A percentile compares a stretch with the other conserved stretches of the same genome.
Conservation (phyloP, 176 grass and related monocot genomes). For the Areca catechu region DNA sequence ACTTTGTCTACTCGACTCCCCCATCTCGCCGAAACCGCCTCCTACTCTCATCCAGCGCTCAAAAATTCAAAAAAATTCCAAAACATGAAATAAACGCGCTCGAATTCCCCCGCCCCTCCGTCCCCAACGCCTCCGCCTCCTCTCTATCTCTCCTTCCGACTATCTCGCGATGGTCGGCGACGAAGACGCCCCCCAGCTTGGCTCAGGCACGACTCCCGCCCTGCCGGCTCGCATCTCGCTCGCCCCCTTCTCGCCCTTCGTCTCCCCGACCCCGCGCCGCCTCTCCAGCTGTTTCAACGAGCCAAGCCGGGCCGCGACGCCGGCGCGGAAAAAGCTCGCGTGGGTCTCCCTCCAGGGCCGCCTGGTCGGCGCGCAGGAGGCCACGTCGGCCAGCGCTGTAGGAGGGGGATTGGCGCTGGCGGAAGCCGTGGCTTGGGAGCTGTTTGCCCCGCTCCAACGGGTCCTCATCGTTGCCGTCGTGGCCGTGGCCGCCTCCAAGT, state of each 20-base stretch:
- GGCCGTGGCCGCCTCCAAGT: slow-evolving; percentile 52
- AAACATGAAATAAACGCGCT: slow-evolving; percentile 9
- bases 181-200: not conserved
- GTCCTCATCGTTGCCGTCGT: slow-evolving; percentile 66
- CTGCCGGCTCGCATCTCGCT: slow-evolving; percentile 25
- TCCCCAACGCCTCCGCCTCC: slow-evolving; percentile 5
- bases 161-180: slow-evolving; percentile 29
- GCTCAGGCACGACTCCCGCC: not conserved
- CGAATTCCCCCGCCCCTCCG: slow-evolving; percentile 14
- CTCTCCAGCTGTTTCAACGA: slow-evolving; percentile 45
- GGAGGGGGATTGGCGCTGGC: slow-evolving; percentile 19
- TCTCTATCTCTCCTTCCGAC: slow-evolving; percentile 4
- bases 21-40: not conserved
- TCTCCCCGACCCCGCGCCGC: slow-evolving; percentile 22
- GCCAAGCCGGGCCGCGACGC: slow-evolving; percentile 24
- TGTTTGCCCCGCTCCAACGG: slow-evolving; percentile 78
- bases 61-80: slow-evolving; percentile 29
- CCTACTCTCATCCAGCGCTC: slow-evolving; percentile 9
- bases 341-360: slow-evolving; percentile 4
- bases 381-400: slow-evolving; percentile 19
- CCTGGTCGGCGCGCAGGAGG: slow-evolving; percentile 48
- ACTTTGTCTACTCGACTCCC: not conserved
- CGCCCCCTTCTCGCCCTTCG: not conserved
- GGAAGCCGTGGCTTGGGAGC: slow-evolving; percentile 58
- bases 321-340: slow-evolving; percentile 10